A percentile compares a stretch with the other conserved stretches of the same genome.
phyloP scores from a whole-genome alignment of 1,139 yeast genomes.

The Saccharomycopsis hybrid region DNA sequence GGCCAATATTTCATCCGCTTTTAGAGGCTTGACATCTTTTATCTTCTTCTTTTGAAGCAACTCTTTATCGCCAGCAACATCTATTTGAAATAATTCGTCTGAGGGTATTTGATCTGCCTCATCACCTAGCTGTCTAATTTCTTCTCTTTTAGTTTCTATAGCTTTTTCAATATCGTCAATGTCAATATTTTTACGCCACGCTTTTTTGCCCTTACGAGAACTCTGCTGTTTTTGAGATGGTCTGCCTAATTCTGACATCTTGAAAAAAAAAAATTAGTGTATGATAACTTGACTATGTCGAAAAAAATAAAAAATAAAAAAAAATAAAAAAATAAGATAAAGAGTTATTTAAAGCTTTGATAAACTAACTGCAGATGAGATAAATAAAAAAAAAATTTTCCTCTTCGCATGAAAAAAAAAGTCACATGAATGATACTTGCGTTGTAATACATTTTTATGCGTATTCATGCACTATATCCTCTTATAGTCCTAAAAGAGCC shows the following conservation, averaged over 20 bases:
- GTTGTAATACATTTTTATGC: no score
- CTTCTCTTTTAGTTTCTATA: slow-evolving; percentile 63
- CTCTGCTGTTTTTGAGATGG: slow-evolving; percentile 51
- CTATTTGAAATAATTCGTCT: slow-evolving; percentile 62
- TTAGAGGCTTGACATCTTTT: slow-evolving; percentile 44
- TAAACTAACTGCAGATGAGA: no score
- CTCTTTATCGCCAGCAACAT: slow-evolving; percentile 44
- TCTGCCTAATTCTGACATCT: slow-evolving; percentile 29
- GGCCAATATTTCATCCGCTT: slow-evolving; percentile 67
- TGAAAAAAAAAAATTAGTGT: no score
- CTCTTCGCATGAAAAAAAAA: no score
- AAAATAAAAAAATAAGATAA: no score
- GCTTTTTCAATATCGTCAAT: slow-evolving; percentile 69
- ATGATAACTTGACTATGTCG: no score
- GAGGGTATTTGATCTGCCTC: slow-evolving; percentile 33
- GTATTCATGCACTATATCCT: no score
- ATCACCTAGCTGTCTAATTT: slow-evolving; percentile 60
- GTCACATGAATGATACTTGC: no score
- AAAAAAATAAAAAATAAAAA: no score
- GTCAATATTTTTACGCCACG: slow-evolving; percentile 96
- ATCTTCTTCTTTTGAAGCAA: slow-evolving; percentile 34
- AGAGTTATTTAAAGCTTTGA: no score
- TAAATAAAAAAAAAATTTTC: no score
- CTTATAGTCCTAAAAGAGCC: no score
- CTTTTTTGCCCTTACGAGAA: slow-evolving; percentile 86